phyloP scores from a whole-genome alignment of 192 early-diverging fungal genomes.

The Backusella parvicylindrica region DNA sequence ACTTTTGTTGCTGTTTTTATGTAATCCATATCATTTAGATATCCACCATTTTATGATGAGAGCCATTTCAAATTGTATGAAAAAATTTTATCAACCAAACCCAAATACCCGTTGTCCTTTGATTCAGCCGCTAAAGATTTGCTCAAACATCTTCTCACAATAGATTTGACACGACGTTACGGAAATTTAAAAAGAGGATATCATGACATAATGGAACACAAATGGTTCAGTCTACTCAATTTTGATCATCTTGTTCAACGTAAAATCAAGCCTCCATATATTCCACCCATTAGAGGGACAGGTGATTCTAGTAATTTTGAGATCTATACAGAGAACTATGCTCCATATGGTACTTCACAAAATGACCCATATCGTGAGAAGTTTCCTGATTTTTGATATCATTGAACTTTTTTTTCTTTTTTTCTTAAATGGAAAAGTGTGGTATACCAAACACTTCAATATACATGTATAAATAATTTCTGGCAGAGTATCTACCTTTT shows the following conservation, averaged over 20 bases:
- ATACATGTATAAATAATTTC: no score
- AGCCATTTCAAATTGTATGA: conserved; percentile 86
- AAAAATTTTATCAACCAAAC: conserved; percentile 74
- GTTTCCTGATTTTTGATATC: conserved; percentile 7
- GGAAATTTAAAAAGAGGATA: conserved; percentile 80
- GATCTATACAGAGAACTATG: conserved; percentile 20
- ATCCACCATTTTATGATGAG: conserved; percentile 86
- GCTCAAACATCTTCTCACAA: conserved; percentile 70
- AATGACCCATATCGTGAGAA: neutral
- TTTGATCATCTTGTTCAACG: neutral
- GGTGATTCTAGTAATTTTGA: conserved; percentile 35
- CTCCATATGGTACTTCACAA: neutral
- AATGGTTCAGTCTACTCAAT: conserved; percentile 57
- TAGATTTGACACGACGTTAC: conserved; percentile 74
- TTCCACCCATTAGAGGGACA: conserved; percentile 6
- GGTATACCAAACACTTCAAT: no score
- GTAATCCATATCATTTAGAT: no score
- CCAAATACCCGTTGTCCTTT: conserved; percentile 72
- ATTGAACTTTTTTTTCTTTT: no score
- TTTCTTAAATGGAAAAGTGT: neutral
- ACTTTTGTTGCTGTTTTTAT: no score
- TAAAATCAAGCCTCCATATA: conserved; percentile 59
- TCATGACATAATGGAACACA: conserved; percentile 74
- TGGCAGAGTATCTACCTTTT: no score
- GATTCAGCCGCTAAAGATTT: conserved; percentile 65